Percentiles rank a stretch among this genome's conserved stretches.
Conservation (phyloP, 805 yeast species). For the Cephaloascus albidus region DNA sequence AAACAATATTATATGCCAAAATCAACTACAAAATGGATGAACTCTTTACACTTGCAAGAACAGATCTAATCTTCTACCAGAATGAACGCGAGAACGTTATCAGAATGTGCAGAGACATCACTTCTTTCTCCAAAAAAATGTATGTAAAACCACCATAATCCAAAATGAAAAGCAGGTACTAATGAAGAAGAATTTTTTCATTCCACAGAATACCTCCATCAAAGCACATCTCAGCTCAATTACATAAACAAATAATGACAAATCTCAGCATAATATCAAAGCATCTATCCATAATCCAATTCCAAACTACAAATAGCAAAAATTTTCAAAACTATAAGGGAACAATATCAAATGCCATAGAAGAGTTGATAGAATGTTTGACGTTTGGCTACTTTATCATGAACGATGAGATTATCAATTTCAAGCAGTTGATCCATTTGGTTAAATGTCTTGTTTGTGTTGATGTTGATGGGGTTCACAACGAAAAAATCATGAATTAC, state of each 20-base stretch:
- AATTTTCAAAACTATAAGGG: conserved; percentile 5
- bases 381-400: background rate
- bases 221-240: background rate
- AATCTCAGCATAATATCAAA: background rate
- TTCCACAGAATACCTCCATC: conserved; percentile 9
- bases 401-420: background rate
- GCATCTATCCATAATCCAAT: background rate
- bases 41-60: conserved; percentile 14
- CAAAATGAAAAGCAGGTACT: background rate
- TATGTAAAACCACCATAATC: background rate
- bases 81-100: conserved; percentile 24
- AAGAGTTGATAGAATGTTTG: background rate
- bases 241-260: background rate
- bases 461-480: background rate
- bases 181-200: conserved; percentile 8
- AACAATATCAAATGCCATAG: conserved; percentile 1
- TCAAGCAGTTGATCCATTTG: background rate
- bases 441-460: background rate
- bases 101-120: conserved; percentile 24
- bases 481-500: background rate
- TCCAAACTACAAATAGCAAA: conserved; percentile 6
- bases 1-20: too few relatives aligned
- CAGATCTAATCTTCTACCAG: conserved; percentile 12
- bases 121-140: conserved; percentile 26
- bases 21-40: too few relatives aligned